phyloP scores from a whole-genome alignment of 768 basidiomycete genomes.

The Hypholoma sublateritium region DNA sequence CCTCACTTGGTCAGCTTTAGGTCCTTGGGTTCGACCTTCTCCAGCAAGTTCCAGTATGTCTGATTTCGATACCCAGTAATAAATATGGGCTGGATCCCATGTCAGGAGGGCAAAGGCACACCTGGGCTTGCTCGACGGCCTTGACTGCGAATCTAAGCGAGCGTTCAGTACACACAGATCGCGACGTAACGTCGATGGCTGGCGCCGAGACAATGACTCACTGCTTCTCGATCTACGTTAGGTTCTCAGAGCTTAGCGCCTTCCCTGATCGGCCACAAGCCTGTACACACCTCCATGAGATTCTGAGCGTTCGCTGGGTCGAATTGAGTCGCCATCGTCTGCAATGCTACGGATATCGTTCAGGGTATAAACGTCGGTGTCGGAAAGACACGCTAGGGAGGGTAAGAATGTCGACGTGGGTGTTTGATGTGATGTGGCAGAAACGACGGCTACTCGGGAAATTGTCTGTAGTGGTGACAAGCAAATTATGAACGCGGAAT shows the following conservation, averaged over 20 bases:
- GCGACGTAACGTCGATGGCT: neutral
- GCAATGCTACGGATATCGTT: neutral
- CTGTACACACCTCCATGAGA: constrained; percentile 70
- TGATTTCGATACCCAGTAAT: constrained; percentile 27
- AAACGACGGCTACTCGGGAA: neutral
- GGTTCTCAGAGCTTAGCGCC: neutral
- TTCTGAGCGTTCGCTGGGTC: constrained; percentile 94
- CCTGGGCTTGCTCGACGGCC: constrained; percentile 96
- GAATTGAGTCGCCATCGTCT: constrained; percentile 55
- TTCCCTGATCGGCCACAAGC: neutral
- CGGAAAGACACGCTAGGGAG: neutral
- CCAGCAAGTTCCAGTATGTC: constrained; percentile 95
- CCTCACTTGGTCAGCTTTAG: constrained; percentile 82
- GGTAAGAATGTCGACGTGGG: neutral
- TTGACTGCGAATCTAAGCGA: constrained; percentile 79
- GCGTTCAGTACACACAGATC: neutral
- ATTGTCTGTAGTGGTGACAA: neutral
- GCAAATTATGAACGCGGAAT: neutral
- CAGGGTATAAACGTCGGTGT: neutral
- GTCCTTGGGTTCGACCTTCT: constrained; percentile 72
- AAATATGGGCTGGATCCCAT: neutral
- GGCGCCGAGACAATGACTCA: constrained; percentile 34
- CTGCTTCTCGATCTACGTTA: constrained; percentile 90
- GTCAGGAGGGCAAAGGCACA: constrained; percentile 30
- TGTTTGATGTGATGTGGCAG: constrained; percentile 4